Evolutionary conservation across 2,329 filamentous ascomycete genomes (phyloP).

Genomic region (Atkinsonella texensis): DNA sequence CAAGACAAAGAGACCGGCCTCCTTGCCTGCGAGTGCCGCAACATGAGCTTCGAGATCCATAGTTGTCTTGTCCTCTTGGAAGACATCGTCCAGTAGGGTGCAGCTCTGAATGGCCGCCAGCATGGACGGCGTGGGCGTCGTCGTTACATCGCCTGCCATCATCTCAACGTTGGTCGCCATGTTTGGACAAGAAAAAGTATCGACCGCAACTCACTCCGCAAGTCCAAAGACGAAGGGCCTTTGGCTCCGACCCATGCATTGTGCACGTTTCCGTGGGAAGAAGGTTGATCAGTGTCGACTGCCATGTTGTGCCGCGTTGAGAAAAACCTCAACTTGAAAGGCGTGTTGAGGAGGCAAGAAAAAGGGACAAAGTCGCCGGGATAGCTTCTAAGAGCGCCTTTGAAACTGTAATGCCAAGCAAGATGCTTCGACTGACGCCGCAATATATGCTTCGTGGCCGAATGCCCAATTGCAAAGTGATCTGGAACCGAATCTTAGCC

Average conservation of each 20-base stretch:
- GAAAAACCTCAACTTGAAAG: neutral
- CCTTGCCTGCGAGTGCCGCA: slow-evolving; percentile 61
- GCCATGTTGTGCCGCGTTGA: slow-evolving; percentile 1
- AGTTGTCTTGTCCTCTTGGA: slow-evolving; percentile 68
- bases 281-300: neutral
- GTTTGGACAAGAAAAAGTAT: neutral
- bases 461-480: neutral
- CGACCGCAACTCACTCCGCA: slow-evolving; percentile 10
- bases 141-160: slow-evolving; percentile 40
- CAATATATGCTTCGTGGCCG: neutral
- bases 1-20: slow-evolving; percentile 67
- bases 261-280: neutral
- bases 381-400: neutral
- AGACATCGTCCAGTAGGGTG: slow-evolving; percentile 75
- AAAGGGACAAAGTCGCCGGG: neutral
- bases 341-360: neutral
- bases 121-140: slow-evolving; percentile 71
- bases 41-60: slow-evolving; percentile 63
- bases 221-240: slow-evolving; percentile 10
- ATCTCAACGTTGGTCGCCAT: neutral
- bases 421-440: neutral
- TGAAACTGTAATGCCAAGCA: neutral
- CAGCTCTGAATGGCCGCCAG: slow-evolving; percentile 63
- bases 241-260: slow-evolving; percentile 11
- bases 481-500: neutral